Percentiles rank a stretch among this genome's conserved stretches.
These are phyloP conservation scores for Exserohilum rostratum DNA, from an alignment of 2,329 filamentous ascomycete genomes.

Conservation along the genomic window DNA sequence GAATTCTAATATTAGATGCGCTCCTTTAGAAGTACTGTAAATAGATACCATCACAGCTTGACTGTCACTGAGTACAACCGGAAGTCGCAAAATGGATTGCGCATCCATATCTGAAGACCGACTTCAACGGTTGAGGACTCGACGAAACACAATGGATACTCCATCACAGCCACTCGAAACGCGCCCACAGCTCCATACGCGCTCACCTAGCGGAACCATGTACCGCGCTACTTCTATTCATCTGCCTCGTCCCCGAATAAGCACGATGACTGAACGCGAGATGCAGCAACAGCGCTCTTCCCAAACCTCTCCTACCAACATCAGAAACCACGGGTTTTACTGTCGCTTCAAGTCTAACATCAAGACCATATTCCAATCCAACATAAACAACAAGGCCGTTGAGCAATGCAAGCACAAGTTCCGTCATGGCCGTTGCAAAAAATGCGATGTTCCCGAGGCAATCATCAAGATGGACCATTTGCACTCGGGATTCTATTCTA, in stretches of 20 bases:
- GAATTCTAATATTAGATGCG: no score
- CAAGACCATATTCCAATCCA: not conserved
- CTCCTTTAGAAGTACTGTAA: no score
- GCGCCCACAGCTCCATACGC: no score
- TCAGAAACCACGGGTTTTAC: constrained; percentile 3
- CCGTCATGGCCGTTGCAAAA: not conserved
- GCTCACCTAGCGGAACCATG: not conserved
- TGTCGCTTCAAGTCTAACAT: constrained; percentile 1
- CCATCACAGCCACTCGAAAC: no score
- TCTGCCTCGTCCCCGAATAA: not conserved
- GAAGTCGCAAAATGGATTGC: no score
- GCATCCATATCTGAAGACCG: no score
- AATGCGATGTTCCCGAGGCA: not conserved
- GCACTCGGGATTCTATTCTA: not conserved
- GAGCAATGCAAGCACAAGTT: constrained; percentile 2
- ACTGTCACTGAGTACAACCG: no score
- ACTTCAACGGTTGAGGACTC: no score
- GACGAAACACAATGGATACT: no score
- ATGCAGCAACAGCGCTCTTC: not conserved
- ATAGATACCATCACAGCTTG: no score
- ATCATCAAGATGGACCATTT: not conserved
- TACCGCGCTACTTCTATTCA: not conserved
- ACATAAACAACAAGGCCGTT: not conserved
- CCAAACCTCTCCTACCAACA: not conserved
- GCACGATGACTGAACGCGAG: no score